Conservation (phyloP, 192 early-diverging fungal species). For the Podila epigama region DNA sequence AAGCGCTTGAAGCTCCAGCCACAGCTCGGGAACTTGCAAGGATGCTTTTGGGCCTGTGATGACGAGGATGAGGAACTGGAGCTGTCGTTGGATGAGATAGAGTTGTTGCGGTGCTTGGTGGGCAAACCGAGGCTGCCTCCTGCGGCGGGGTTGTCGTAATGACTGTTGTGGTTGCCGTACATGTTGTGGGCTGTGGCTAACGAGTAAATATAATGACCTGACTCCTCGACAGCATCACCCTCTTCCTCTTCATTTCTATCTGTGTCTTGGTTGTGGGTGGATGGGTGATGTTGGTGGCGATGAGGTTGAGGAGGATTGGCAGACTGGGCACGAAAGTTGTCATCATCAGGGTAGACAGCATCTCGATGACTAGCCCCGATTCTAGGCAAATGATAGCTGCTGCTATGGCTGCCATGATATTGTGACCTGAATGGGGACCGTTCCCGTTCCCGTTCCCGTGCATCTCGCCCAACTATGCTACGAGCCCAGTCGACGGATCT, state of each 20-base stretch:
- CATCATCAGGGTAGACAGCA: no score
- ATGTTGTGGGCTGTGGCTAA: background rate
- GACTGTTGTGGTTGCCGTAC: background rate
- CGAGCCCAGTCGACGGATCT: background rate
- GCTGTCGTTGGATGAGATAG: slow-evolving; percentile 40
- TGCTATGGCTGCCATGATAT: background rate
- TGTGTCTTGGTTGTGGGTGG: background rate
- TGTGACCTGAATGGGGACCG: background rate
- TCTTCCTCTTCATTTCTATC: background rate
- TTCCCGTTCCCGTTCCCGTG: background rate
- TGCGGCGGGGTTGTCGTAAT: background rate
- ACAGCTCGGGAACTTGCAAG: slow-evolving; percentile 49
- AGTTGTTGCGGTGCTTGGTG: slow-evolving; percentile 45
- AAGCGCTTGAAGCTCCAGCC: slow-evolving; percentile 79
- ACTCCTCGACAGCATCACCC: no score
- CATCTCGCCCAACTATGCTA: background rate
- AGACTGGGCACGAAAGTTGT: no score
- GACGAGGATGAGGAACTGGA: slow-evolving; percentile 18
- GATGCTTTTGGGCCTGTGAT: slow-evolving; percentile 20
- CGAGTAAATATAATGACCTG: background rate
- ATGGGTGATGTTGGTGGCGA: no score
- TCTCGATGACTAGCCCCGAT: no score
- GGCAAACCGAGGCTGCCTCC: background rate
- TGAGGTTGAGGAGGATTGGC: no score
- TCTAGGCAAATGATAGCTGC: no score